A percentile compares a stretch with the other conserved stretches of the same genome.
Evolutionary conservation across 179 eudicot genomes (phyloP).

Genomic region (Patellifolia procumbens): DNA sequence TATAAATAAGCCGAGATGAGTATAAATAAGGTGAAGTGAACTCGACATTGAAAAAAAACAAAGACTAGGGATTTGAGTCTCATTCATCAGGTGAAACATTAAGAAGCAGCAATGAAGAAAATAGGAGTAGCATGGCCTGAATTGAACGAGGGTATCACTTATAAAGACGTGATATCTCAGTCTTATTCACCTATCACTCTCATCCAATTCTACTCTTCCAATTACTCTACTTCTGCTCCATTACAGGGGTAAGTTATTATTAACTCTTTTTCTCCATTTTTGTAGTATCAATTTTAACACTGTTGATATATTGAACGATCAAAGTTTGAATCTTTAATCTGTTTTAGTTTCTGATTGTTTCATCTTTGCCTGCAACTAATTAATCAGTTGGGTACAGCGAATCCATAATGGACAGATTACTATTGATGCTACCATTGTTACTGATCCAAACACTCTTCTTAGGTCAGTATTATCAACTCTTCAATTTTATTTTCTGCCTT

Average conservation of each 20-base stretch:
- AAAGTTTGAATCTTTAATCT: background rate
- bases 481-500: background rate
- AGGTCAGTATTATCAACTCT: conserved; percentile 40
- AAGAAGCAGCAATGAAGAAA: background rate
- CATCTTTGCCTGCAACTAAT: conserved; percentile 18
- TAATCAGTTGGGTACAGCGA: conserved; percentile 86
- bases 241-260: conserved; percentile 55
- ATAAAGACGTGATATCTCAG: conserved; percentile 52
- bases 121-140: conserved; percentile 89
- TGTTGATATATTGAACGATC: background rate
- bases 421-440: conserved; percentile 58
- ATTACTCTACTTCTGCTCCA: conserved; percentile 78
- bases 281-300: background rate
- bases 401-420: conserved; percentile 76
- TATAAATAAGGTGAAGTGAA: no score
- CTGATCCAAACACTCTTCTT: conserved; percentile 56
- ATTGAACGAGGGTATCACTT: conserved; percentile 66
- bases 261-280: background rate
- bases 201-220: conserved; percentile 72
- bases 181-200: conserved; percentile 64
- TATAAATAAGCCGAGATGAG: no score
- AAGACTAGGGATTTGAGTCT: no score
- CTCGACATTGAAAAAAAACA: no score
- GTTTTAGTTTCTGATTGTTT: conserved; percentile 4
- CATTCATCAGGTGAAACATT: no score